Percentiles rank a stretch among this genome's conserved stretches.
phyloP scores from a whole-genome alignment of 345 rosid genomes.

The Isatis tinctoria region DNA sequence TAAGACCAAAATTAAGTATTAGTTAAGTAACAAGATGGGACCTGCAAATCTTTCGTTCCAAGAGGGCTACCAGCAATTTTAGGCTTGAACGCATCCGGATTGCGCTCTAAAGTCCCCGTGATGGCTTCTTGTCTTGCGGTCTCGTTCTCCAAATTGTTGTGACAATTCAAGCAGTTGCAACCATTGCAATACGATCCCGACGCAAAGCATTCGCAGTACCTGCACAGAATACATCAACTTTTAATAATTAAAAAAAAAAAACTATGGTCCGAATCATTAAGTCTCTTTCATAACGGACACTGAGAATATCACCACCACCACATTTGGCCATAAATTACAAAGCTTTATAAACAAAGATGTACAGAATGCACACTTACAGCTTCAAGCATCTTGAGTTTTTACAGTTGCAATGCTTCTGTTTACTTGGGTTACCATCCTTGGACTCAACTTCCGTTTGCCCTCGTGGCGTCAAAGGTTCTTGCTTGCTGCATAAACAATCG shows the following conservation, averaged over 20 bases:
- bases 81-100: conserved; percentile 70
- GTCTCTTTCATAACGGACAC: not conserved
- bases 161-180: conserved; percentile 75
- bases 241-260: not conserved
- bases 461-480: conserved; percentile 42
- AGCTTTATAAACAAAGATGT: not conserved
- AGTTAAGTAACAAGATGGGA: conserved; percentile 21
- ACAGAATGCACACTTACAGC: conserved; percentile 46
- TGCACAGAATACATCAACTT: conserved; percentile 9
- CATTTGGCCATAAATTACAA: not conserved
- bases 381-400: conserved; percentile 73
- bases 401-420: conserved; percentile 71
- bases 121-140: conserved; percentile 57
- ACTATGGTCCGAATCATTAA: not conserved
- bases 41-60: conserved; percentile 48
- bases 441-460: conserved; percentile 32
- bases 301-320: not conserved
- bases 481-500: conserved; percentile 37
- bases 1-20: not conserved
- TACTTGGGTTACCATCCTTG: conserved; percentile 60
- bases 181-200: conserved; percentile 69
- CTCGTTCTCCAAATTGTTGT: conserved; percentile 66
- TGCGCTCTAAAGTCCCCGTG: conserved; percentile 53
- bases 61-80: conserved; percentile 65
- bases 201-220: conserved; percentile 94